These are phyloP conservation scores for Simmondsia chinensis DNA, from an alignment of 148 eudicot species.

Conservation along the genomic window DNA sequence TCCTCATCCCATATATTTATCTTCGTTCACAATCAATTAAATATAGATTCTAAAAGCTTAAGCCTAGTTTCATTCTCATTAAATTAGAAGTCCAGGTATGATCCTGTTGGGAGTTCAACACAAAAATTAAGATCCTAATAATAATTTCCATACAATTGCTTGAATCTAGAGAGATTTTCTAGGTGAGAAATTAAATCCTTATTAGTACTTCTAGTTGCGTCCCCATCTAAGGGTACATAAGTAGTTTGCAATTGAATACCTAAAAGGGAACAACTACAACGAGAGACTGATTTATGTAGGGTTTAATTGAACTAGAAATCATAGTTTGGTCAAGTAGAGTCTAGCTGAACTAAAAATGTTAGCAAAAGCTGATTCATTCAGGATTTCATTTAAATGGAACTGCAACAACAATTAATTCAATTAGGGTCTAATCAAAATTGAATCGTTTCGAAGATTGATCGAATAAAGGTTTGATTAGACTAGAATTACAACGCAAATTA, in stretches of 20 bases:
- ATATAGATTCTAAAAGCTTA: constrained; percentile 60
- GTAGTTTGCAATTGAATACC: constrained; percentile 83
- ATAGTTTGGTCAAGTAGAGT: too few species aligned
- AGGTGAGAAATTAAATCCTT: constrained; percentile 51
- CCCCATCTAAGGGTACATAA: constrained; percentile 62
- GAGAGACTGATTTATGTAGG: constrained; percentile 56
- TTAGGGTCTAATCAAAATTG: too few species aligned
- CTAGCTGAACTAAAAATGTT: too few species aligned
- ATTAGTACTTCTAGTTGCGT: constrained; percentile 43
- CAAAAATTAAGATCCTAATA: constrained; percentile 25
- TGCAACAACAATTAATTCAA: too few species aligned
- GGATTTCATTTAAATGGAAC: too few species aligned
- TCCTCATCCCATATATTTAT: constrained; percentile 67
- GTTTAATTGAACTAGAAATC: constrained; percentile 36
- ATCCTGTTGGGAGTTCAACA: constrained; percentile 46
- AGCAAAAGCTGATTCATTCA: too few species aligned
- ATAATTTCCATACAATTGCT: constrained; percentile 37
- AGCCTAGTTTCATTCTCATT: constrained; percentile 96
- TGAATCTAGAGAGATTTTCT: constrained; percentile 55
- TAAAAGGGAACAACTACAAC: constrained; percentile 66
- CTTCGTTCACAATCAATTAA: constrained; percentile 63
- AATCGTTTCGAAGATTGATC: too few species aligned
- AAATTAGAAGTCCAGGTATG: constrained; percentile 76
- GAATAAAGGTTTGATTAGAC: too few species aligned
- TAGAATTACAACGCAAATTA: too few species aligned